Base-by-base conservation (phyloP, 257 asterid genomes). In the Asclepias syriaca region DNA sequence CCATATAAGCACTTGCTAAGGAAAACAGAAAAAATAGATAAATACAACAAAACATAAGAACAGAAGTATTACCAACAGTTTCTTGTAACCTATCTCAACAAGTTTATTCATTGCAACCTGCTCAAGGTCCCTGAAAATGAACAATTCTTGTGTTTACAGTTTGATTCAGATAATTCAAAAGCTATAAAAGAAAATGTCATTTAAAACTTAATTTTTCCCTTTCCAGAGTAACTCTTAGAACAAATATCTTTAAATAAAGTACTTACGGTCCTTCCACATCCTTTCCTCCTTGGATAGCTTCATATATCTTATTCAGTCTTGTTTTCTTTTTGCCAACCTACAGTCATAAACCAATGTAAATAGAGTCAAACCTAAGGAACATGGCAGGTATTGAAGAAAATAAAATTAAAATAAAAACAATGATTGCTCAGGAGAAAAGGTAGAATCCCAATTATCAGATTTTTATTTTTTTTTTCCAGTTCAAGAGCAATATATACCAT, bases 71-170 rank as follows among this genome's bases (percentile, higher is more conserved):
- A 92, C 98, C 96, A 92, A 71, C 37, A 88, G 89, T 82, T 90
- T 92, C 86, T 82, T 88, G 89, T 81, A 88, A 66, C 96, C 89
- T 79, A 87, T 76, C 89, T 92, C 98, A 55, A 87, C 83, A 72
- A 90, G 94, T 74, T 80, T 84, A 82, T 87, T 86, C 90, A 92
- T 83, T 40, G 97, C 97, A 80, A 84, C 83, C 86, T 85, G 89
- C 83, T 92, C 98, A 58, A 87, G 92, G 83, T 90, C 90, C 96
- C 98, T 92, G 85, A 70, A 68, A 80, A 75, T 46, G 65, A 81
- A 50, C 54, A 66, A 78, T 22, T 2, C 13, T 39, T 72, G n/a
- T 46, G 64, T 29, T 34, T 61, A 59, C 55, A 43, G 50, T 63
- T 48, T 18, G 51, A 68, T 40, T 45, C 65, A 60, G 46, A 39